Base-by-base conservation (phyloP, 2,329 filamentous ascomycete species). In the Colletotrichum sp. region DNA sequence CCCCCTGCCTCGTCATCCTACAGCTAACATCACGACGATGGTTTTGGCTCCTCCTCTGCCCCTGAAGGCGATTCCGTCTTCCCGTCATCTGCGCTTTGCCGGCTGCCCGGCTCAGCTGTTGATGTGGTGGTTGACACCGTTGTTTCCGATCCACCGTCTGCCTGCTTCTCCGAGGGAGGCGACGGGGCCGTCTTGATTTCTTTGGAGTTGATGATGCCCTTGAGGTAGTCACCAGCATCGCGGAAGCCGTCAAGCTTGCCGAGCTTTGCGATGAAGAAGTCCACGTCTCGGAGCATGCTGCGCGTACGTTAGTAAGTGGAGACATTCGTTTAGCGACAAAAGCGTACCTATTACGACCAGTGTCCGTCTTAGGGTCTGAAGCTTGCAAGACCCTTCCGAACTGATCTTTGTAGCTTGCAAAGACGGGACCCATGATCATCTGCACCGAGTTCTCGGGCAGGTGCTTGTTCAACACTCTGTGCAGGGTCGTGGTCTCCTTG, bases 351-450 rank as follows among this genome's bases (percentile, higher is more conserved):
- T 93, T 89, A 80, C 93, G 93, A 6, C 94, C 95, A 67, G 86
- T 86, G 78, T 92, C 90, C 8, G 92, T 95, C 83, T 90, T 92
- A 26, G 95, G 88, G 32, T 88, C 86, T 26, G 93, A 90, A 55
- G 92, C 92, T 59, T 89, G 86, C 79, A 97, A 93, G 13, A 93
- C 93, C 78, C 90, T 91, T 21, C 93, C 93, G 83, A 97, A 93
- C 80, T 96, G 94, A 72, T 94, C 93, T 80, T 92, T 93, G 83
- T 98, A 98, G 82, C 92, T 95, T 48, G 90, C 88, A 83, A 98
- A 98, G 2, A 98, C 95, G 1, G 95, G 94, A 24, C 89, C 87
- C 94, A 98, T 98, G 80, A 98, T 98, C 86, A 95, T 92, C 70
- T 90, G 89, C 3, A 98, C 93, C 1, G 94, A 93, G 71, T 90